Base-by-base conservation (phyloP, 1,284 basidiomycete species). In the Puccinia polysora region DNA sequence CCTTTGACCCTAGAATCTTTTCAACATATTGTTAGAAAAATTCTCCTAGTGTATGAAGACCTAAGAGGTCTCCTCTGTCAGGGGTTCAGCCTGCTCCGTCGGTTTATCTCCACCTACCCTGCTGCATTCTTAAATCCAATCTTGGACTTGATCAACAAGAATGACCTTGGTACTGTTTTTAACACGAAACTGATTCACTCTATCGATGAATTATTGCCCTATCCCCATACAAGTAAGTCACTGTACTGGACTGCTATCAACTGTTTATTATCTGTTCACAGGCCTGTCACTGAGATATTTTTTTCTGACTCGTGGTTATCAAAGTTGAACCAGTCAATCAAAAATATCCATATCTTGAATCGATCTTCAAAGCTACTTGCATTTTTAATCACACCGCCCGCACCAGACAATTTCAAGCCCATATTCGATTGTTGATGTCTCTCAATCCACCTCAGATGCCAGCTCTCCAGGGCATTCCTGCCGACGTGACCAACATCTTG, bases 341-440 rank as follows among this genome's bases (percentile, higher is more conserved):
- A 34, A 72, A 64, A 52, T 72, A 72, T 49, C 69, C 69, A 52
- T 64, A 72, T 32, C 53, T 72, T n/a, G 69, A 72, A 72, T 62
- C 60, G 10, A 53, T 72, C 60, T 72, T 72, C 38, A 72, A 72
- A 55, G 47, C 20, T 8, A 56, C 69, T 43, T 63, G 60, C 50
- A 64, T 72, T 12, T 72, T 72, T 45, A 72, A 60, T 53, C 60
- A 72, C 47, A 25, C 47, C 12, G 69, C 69, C 18, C 69, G 69
- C 20, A 64, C 69, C 8, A 49, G 60, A 28, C 69, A 72, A 62
- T 72, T 72, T 38, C 59, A 72, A 64, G 23, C 64, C 3, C 60
- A 72, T 64, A 60, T 72, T 38, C 58, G 69, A 32, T 40, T 72
- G 38, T 34, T 72, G 10, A 55, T 64, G 47, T 63, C 69, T 18